Evolutionary conservation across 208 protist species (phyloP).

Genomic region (Zelonia costaricensis): DNA sequence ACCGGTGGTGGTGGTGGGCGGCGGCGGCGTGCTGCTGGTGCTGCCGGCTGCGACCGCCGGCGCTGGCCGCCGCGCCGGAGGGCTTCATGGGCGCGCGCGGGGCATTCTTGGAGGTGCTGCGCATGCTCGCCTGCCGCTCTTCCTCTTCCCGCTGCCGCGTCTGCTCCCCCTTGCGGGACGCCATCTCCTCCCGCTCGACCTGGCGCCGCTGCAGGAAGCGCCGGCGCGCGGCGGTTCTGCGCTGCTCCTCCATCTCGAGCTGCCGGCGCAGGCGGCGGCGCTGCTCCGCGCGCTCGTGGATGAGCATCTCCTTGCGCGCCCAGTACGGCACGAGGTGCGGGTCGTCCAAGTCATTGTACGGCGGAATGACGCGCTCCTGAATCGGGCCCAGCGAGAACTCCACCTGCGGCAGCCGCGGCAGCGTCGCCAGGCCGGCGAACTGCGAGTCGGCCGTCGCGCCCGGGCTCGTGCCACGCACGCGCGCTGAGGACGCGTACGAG

Average conservation of each 20-base stretch:
- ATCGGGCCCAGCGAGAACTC: conserved; percentile 77
- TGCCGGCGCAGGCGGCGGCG: conserved; percentile 47
- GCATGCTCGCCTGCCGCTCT: neutral
- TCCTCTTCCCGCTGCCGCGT: conserved; percentile 36
- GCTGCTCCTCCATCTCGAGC: conserved; percentile 44
- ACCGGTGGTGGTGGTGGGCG: conserved; percentile 11
- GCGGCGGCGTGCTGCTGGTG: conserved; percentile 11
- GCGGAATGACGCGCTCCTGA: conserved; percentile 62
- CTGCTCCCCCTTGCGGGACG: conserved; percentile 39
- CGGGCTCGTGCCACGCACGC: conserved; percentile 1
- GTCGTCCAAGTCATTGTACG: conserved; percentile 87
- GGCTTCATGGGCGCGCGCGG: conserved; percentile 11
- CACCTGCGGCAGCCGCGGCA: conserved; percentile 46
- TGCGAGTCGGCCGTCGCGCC: conserved; percentile 3
- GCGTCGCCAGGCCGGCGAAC: conserved; percentile 5
- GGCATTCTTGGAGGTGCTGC: conserved; percentile 1
- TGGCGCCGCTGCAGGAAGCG: conserved; percentile 70
- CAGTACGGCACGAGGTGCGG: conserved; percentile 78
- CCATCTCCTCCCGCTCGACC: conserved; percentile 56
- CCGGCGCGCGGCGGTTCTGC: conserved; percentile 35
- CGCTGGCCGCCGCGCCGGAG: neutral
- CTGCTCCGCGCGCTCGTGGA: conserved; percentile 43
- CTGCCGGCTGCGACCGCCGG: neutral
- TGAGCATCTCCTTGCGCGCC: conserved; percentile 66
- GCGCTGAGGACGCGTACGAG: conserved; percentile 18